These are phyloP conservation scores for Trichoderma sp. DNA, from an alignment of 2,329 filamentous ascomycete genomes.

Conservation along the genomic window DNA sequence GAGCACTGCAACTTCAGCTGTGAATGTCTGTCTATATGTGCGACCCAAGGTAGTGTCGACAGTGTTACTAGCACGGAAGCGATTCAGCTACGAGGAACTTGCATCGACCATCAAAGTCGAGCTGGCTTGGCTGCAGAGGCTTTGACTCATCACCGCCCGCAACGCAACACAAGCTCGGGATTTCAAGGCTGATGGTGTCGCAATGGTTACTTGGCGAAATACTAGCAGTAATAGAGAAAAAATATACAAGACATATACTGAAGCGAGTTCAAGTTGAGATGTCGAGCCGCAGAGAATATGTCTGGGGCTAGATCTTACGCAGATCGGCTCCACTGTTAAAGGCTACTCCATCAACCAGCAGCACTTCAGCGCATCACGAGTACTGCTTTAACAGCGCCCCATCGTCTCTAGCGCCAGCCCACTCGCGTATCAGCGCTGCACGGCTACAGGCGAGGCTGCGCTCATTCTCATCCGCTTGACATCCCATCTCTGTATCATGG, in stretches of 20 bases:
- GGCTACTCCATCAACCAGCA: not conserved
- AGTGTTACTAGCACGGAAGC: not conserved
- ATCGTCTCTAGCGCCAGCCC: not conserved
- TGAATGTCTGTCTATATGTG: not conserved
- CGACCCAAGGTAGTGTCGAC: not conserved
- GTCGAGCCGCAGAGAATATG: not conserved
- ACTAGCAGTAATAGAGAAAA: not conserved
- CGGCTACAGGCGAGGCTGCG: conserved; percentile 25
- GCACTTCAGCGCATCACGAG: not conserved
- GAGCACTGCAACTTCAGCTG: not conserved
- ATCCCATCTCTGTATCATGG: conserved; percentile 1
- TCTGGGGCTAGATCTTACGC: not conserved
- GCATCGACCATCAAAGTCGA: not conserved
- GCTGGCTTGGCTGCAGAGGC: not conserved
- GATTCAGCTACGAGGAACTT: not conserved
- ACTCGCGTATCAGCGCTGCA: conserved; percentile 19
- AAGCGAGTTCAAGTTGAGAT: not conserved
- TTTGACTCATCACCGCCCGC: not conserved
- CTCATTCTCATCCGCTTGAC: conserved; percentile 11
- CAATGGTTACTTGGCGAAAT: not conserved
- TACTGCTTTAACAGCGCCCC: not conserved
- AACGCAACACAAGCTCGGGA: not conserved
- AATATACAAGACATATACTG: not conserved
- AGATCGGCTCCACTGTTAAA: conserved; percentile 14
- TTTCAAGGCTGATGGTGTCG: not conserved